Base-by-base conservation (phyloP, 1,284 basidiomycete species). In the Ceratobasidium papillatum region DNA sequence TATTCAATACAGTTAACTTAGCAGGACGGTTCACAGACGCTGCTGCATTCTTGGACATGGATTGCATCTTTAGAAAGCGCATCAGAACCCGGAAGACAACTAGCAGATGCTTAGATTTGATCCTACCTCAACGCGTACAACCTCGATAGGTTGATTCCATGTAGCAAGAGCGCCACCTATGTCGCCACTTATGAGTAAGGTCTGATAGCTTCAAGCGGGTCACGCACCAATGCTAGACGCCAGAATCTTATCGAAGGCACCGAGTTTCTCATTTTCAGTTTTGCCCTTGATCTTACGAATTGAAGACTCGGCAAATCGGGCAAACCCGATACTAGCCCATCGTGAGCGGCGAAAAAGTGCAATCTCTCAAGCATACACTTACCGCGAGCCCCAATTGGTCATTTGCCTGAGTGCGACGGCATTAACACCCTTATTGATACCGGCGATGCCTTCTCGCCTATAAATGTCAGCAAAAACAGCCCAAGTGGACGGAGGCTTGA, bases 121-220 rank as follows among this genome's bases (percentile, higher is more conserved):
- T 36, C 52, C 27, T 30, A 92, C 92, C 86, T 97, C 95, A 47
- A 97, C 94, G 75, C 95, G 92, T 77, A 97, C 88, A 77, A 98
- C 95, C 85, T 99, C 98, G 79, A 99, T 99, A 56, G 98, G 98
- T 84, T 99, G 98, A 83, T 99, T 99, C 98, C 98, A 99, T 61
- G 96, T 98, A 17, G 94, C 97, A 72, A 99, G 86, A 59, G 98
- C 96, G 83, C 98, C 98, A 81, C 94, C 80, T 79, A 27, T 19
- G 17, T 45, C 11, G 22, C 9, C 49, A 11, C 45, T 47, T n/a
- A 11, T 41, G 69, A 41, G 63, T 43, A 41, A 68, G 25, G 43
- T 30, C 30, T 41, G 17, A 32, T 12, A 22, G 25, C 14, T 34
- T 43, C 38, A 51, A 25, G 34, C 14, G 9, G 58, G 38, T 8